Base-by-base conservation (phyloP, 495 filamentous ascomycete genomes). In the Podospora bellae-mahoneyi region DNA sequence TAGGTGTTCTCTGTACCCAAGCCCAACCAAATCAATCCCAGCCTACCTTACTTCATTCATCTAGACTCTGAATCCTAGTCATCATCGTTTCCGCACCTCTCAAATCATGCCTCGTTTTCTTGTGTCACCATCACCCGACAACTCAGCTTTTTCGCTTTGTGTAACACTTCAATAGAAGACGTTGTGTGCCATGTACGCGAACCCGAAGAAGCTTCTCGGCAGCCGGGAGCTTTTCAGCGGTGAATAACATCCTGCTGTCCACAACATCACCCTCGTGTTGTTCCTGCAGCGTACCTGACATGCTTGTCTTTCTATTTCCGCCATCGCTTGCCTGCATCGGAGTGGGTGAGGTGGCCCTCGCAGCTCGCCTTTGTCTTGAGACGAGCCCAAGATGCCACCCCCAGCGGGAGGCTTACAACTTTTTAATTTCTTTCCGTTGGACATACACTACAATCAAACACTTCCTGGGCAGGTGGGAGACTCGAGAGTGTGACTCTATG, bases 271-370 rank as follows among this genome's bases (percentile, higher is more conserved):
- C 54, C 62, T 71, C 69, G 69, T 71, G 69, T 71, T 71, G 61
- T 30, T 66, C 66, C 54, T 67, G 66, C 71, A 70, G 63, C 9
- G 63, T 70, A 66, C 64, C 64, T 73, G 71, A 63, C 68, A 57
- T 66, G 30, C 39, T 48, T 48, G 39, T 13, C 13, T 10, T 48
- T 48, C 39, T 48, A 48, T 48, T 48, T 48, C 39, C 13, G 39
- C 39, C 39, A 48, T 48, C 39, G 39, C 39, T 48, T 48, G 39
- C 39, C 39, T 48, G 39, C 39, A 48, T 48, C 7, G 13, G 39
- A 16, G 39, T 48, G 39, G 9, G 39, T 48, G 39, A 48, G 7
- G 39, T 48, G 39, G 39, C 39, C 13, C 39, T 48, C 39, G 39
- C 39, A 48, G 39, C 39, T 48, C 39, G 39, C 39, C 39, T 48